Base-by-base conservation (phyloP, 2,329 filamentous ascomycete species). In the Trichoderma sp. region DNA sequence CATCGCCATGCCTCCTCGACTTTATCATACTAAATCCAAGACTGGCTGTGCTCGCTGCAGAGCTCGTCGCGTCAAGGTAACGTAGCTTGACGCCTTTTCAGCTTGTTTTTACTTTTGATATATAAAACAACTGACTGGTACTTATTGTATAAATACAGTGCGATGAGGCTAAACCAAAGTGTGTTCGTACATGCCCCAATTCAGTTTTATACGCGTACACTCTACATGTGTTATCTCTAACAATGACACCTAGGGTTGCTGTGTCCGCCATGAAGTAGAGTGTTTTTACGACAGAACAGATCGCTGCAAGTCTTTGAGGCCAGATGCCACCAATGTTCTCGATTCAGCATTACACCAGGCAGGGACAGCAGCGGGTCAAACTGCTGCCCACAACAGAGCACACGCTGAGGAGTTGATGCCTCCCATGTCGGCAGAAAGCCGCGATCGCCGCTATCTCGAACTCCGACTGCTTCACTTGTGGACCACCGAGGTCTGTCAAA, bases 21-120 rank as follows among this genome's bases (percentile, higher is more conserved):
- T 50, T 8, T 50, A 50, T 50, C 43, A 50, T 2, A 50, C 43
- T 0, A 50, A 50, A 20, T 50, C 43, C 43, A 50, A 20, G n/a
- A 50, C 43, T 50, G 43, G 43, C 4, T 50, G 43, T 20, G 9
- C 9, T 50, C 43, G 43, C 17, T 50, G 43, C n/a, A 50, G 43
- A 20, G 43, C 43, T 20, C 43, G 43, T 6, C 43, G 43, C n/a
- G 43, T 50, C 43, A 50, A 50, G 43, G 43, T 50, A 50, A 50
- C n/a, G 43, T 20, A 47, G 2, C 43, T 1, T 50, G 1, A 20
- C 1, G 1, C 4, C 0, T 11, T 9, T 20, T 6, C 9, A 0
- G 0, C 43, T 20, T 47, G 5, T 4, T n/a, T n/a, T 15, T 17
- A 2, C n/a, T n/a, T n/a, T n/a, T n/a, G 8, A 23, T 23, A 23